phyloP scores from a whole-genome alignment of 495 filamentous ascomycete species.

The Melanomma pulvis-pyrius region DNA sequence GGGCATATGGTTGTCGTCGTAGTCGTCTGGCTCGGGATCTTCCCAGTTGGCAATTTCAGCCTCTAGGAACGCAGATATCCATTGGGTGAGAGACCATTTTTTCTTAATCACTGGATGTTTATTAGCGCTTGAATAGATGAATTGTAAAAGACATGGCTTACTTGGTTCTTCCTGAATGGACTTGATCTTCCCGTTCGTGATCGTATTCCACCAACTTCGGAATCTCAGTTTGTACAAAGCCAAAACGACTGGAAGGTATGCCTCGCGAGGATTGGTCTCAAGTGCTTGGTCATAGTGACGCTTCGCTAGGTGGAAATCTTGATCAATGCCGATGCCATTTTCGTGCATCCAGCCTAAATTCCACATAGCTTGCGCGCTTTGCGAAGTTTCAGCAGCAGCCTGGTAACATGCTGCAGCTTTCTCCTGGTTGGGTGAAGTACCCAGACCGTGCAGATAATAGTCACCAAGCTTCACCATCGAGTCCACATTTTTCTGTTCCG shows the following conservation, averaged over 20 bases:
- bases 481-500: conserved; percentile 91
- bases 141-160: conserved; percentile 48
- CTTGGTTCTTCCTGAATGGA: conserved; percentile 86
- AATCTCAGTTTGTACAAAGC: conserved; percentile 82
- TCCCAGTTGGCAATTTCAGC: conserved; percentile 68
- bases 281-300: conserved; percentile 91
- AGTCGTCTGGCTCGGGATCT: conserved; percentile 55
- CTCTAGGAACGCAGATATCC: conserved; percentile 79
- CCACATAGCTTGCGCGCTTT: conserved; percentile 93
- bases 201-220: conserved; percentile 88
- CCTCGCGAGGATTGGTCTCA: conserved; percentile 80
- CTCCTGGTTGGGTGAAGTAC: conserved; percentile 69
- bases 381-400: conserved; percentile 84
- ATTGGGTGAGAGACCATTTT: conserved; percentile 76
- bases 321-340: conserved; percentile 87
- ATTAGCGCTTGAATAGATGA: conserved; percentile 2
- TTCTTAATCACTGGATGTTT: conserved; percentile 60
- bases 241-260: conserved; percentile 91
- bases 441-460: conserved; percentile 84
- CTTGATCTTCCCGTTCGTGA: conserved; percentile 87
- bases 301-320: conserved; percentile 98
- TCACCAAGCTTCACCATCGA: conserved; percentile 97
- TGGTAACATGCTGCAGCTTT: conserved; percentile 94
- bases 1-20: conserved; percentile 49
- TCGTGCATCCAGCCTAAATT: conserved; percentile 99